Evolutionary conservation across 805 yeast genomes (phyloP), one percentile per base, ranked within the genome.

Genomic region (Torulaspora indica): DNA sequence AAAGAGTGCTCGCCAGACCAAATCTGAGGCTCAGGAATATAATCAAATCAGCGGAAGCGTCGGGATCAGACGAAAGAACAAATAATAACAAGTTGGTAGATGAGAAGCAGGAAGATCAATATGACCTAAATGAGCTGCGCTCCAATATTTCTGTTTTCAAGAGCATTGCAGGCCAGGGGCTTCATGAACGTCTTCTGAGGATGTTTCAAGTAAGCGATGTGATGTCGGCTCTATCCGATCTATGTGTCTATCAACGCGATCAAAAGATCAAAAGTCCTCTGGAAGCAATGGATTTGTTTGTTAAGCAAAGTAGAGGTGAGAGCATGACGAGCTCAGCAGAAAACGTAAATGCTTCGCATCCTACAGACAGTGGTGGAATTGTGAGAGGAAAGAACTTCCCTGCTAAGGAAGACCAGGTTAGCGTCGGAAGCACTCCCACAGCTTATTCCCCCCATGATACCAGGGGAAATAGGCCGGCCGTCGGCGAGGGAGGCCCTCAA

Each of bases 201-300:
- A 72, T 81, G 17, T 64, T 87, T 66, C 91, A 85, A 61, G 77
- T 85, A 4, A 76, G 88, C 33, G 93, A 86, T 61, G 82, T 82
- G 8, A 83, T 88, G 87, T 73, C 88, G 0, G 77, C 78, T 48
- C 70, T 87, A 50, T 74, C 76, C 43, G 79, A 84, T 5, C 66
- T 88, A 43, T 79, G 85, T 79, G 68, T 72, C 8, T 78, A 72
- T 52, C 74, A 85, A 8, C 67, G 69, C 45, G 63, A 72, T 5
- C 68, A 69, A 25, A 71, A 76, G 20, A 70, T 75, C 3, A 62
- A 62, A 5, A 75, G 81, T 27, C 86, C 89, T 0, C 48, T 78
- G 33, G 75, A 73, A 18, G 77, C 85, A 0, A 66, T 82, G 42
- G 78, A 74, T 42, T 53, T 69, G 13, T 68, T 65, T 46, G 67